Percentiles rank a stretch among this genome's conserved stretches.
phyloP scores from a whole-genome alignment of 169 alveolate species.

The Plasmodium yoelii region DNA sequence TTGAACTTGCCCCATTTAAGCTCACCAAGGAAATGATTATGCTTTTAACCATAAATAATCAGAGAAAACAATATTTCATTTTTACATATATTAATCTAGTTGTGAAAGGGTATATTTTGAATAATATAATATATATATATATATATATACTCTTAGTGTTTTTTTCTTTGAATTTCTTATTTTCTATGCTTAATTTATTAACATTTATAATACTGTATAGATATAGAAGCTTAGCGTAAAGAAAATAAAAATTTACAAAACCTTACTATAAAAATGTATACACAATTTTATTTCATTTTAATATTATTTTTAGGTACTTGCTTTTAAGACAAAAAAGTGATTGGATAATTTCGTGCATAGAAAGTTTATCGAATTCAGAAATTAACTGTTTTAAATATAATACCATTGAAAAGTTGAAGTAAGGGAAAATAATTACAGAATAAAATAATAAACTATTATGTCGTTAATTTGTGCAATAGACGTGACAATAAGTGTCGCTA shows the following conservation, averaged over 20 bases:
- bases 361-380: conserved; percentile 67
- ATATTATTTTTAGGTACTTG: conserved; percentile 28
- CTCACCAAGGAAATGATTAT: conserved; percentile 92
- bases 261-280: not conserved
- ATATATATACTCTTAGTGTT: not conserved
- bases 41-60: conserved; percentile 71
- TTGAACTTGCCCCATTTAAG: conserved; percentile 97
- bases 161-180: too few relatives aligned
- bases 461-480: not conserved
- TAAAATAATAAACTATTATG: conserved; percentile 1
- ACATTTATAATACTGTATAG: too few relatives aligned
- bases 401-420: conserved; percentile 72
- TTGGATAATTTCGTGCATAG: conserved; percentile 66
- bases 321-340: conserved; percentile 70
- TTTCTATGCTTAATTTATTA: too few relatives aligned
- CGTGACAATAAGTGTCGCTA: not conserved
- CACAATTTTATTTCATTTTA: conserved; percentile 69
- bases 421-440: not conserved
- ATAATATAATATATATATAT: not conserved
- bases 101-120: conserved; percentile 54
- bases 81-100: conserved; percentile 70
- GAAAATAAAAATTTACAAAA: not conserved
- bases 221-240: too few relatives aligned
- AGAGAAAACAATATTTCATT: conserved; percentile 65
- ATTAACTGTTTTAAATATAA: conserved; percentile 73